Percentiles rank a stretch among this genome's conserved stretches.
These are phyloP conservation scores for Sesbania bispinosa DNA, from an alignment of 306 rosid genomes.

Conservation along the genomic window DNA sequence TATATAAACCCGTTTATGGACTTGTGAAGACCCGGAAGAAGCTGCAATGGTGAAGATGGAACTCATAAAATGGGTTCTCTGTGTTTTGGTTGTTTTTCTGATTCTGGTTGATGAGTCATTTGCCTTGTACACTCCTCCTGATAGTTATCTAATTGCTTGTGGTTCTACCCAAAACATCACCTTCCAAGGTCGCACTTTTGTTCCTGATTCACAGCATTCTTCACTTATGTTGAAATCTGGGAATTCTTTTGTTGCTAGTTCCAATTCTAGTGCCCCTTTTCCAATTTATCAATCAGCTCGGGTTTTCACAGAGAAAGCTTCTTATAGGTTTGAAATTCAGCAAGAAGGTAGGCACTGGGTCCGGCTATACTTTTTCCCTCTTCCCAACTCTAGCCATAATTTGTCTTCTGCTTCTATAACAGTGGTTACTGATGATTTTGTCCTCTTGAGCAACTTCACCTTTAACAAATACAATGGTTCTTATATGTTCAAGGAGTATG, in stretches of 20 bases:
- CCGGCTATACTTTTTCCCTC: conserved; percentile 66
- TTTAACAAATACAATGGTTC: conserved; percentile 57
- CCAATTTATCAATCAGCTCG: conserved; percentile 72
- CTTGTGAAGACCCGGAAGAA: conserved; percentile 8
- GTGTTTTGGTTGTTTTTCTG: conserved; percentile 34
- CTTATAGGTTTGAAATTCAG: conserved; percentile 54
- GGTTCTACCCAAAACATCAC: conserved; percentile 60
- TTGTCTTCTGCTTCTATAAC: conserved; percentile 59
- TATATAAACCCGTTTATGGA: conserved; percentile 7
- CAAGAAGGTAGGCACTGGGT: conserved; percentile 74
- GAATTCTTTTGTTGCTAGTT: conserved; percentile 48
- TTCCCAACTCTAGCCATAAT: conserved; percentile 35
- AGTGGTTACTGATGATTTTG: conserved; percentile 64
- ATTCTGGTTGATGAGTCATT: conserved; percentile 36
- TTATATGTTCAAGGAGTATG: conserved; percentile 73
- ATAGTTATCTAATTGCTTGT: conserved; percentile 70
- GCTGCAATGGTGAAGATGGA: conserved; percentile 44
- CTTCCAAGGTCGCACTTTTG: conserved; percentile 62
- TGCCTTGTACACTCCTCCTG: conserved; percentile 48
- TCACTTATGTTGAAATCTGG: conserved; percentile 44
- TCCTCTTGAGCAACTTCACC: conserved; percentile 67
- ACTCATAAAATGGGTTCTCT: conserved; percentile 24
- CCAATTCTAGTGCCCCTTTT: conserved; percentile 52
- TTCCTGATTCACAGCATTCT: conserved; percentile 65
- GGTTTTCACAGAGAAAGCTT: conserved; percentile 46